Conservation (phyloP, 352 stramenopile species). For the Pythium myriotylum region DNA sequence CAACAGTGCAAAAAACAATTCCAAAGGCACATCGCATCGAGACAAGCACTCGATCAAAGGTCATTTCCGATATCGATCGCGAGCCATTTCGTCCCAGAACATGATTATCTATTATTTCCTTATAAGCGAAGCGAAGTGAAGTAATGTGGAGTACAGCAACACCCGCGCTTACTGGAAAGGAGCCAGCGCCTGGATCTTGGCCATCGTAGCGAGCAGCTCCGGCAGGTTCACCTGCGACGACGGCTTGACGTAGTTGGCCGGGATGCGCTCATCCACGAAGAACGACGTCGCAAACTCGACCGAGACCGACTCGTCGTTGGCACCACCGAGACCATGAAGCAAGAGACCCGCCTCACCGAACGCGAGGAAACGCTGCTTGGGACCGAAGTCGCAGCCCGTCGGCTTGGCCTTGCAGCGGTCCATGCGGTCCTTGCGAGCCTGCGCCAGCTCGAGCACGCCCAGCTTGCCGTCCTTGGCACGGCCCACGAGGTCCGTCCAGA, state of each 20-base stretch:
- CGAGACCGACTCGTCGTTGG: conserved; percentile 24
- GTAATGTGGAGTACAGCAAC: too few relatives aligned
- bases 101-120: too few relatives aligned
- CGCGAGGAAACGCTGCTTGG: conserved; percentile 25
- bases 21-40: too few relatives aligned
- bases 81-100: too few relatives aligned
- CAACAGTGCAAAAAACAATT: too few relatives aligned
- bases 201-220: conserved; percentile 10
- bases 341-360: conserved; percentile 38
- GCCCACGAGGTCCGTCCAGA: conserved; percentile 32
- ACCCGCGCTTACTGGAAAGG: too few relatives aligned
- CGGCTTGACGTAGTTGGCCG: conserved; percentile 27
- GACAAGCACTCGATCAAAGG: too few relatives aligned
- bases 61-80: too few relatives aligned
- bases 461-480: background rate
- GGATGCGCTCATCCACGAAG: conserved; percentile 33
- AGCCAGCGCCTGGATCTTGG: conserved; percentile 18
- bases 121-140: too few relatives aligned
- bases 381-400: conserved; percentile 6
- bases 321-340: conserved; percentile 26
- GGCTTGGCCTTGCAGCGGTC: conserved; percentile 8
- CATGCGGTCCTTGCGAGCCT: conserved; percentile 6
- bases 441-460: conserved; percentile 1
- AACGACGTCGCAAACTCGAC: conserved; percentile 25
- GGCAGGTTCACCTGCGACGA: conserved; percentile 16